phyloP scores from a whole-genome alignment of 2,329 filamentous ascomycete species.

The Fusarium transvaalense region DNA sequence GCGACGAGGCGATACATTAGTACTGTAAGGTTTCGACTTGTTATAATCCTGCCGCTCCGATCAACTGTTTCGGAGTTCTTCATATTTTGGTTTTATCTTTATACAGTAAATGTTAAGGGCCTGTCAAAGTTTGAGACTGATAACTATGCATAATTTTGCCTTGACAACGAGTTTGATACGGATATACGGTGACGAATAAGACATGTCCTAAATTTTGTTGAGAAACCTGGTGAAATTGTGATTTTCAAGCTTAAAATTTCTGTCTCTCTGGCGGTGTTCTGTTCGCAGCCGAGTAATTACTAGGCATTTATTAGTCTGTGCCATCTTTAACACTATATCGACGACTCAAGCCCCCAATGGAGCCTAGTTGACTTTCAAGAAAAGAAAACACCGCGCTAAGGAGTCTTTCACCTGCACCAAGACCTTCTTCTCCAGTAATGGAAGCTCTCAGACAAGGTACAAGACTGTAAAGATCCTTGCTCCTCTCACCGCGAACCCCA shows the following conservation, averaged over 20 bases:
- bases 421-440: slow-evolving; percentile 46
- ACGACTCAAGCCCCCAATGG: slow-evolving; percentile 41
- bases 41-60: neutral
- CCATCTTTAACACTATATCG: slow-evolving; percentile 34
- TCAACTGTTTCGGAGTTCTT: neutral
- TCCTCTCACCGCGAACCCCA: slow-evolving; percentile 26
- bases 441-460: slow-evolving; percentile 42
- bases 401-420: slow-evolving; percentile 16
- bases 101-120: no score
- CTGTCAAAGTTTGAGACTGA: neutral
- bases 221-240: slow-evolving; percentile 5
- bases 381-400: slow-evolving; percentile 40
- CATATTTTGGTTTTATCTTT: neutral
- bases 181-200: neutral
- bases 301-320: slow-evolving; percentile 23
- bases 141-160: neutral
- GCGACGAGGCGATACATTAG: slow-evolving; percentile 13
- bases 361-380: slow-evolving; percentile 22
- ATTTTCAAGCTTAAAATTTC: slow-evolving; percentile 29
- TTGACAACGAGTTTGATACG: neutral
- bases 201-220: neutral
- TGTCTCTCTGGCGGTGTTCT: slow-evolving; percentile 22
- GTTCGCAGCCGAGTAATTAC: slow-evolving; percentile 39
- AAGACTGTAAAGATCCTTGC: slow-evolving; percentile 10
- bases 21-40: neutral